These are phyloP conservation scores for Candida sanyaensis DNA, from an alignment of 1,139 yeast genomes.

Conservation along the genomic window DNA sequence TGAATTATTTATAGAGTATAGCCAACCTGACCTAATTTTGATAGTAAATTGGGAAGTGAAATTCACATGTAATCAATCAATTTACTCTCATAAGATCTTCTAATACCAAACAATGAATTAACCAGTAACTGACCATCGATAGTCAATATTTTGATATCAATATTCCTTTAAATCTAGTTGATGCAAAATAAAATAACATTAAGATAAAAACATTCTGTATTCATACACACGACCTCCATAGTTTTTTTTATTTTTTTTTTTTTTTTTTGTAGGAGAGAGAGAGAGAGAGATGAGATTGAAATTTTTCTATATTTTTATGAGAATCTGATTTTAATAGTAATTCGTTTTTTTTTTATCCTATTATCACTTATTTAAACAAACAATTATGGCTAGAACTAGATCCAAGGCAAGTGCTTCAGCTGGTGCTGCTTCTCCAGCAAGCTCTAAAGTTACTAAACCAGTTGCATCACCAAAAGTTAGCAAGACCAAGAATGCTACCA, in stretches of 20 bases:
- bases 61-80: too few relatives aligned
- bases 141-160: too few relatives aligned
- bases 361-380: not conserved
- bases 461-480: conserved; percentile 9
- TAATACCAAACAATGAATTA: too few relatives aligned
- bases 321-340: not conserved
- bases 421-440: conserved; percentile 16
- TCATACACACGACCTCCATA: not conserved
- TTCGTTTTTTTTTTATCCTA: not conserved
- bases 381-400: conserved; percentile 33
- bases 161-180: too few relatives aligned
- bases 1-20: too few relatives aligned
- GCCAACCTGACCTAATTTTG: too few relatives aligned
- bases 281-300: conserved; percentile 5
- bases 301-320: not conserved
- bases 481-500: conserved; percentile 6
- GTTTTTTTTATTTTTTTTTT: not conserved
- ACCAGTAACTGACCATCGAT: too few relatives aligned
- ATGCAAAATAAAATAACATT: too few relatives aligned
- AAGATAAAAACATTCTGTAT: not conserved
- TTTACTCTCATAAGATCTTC: too few relatives aligned
- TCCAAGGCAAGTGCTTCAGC: conserved; percentile 22
- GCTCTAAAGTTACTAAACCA: conserved; percentile 19
- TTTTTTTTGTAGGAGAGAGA: not conserved
- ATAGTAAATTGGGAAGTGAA: too few relatives aligned